Percentiles rank a stretch among this genome's conserved stretches.
phyloP scores from a whole-genome alignment of 257 asterid genomes.

The Ajuga chamaepitys region DNA sequence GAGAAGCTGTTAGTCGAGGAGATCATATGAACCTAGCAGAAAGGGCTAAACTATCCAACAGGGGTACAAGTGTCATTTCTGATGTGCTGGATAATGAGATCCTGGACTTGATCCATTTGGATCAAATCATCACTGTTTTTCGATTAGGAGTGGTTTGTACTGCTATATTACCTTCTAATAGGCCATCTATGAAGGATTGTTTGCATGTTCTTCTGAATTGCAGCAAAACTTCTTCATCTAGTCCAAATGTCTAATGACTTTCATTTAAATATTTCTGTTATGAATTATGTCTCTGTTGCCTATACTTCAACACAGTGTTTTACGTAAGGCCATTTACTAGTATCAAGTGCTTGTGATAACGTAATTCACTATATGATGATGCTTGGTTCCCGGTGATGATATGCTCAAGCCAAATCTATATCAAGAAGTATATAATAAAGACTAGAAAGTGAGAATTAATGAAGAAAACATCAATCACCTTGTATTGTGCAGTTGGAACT shows the following conservation, averaged over 20 bases:
- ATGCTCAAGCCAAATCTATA: not conserved
- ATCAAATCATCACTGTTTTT: conserved; percentile 22
- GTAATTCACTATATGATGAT: not conserved
- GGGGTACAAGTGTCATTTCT: conserved; percentile 3
- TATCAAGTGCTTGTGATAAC: too few relatives aligned
- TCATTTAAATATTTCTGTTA: not conserved
- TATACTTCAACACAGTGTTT: not conserved
- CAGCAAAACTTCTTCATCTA: not conserved
- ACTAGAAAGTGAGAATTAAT: too few relatives aligned
- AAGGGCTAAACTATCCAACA: conserved; percentile 14
- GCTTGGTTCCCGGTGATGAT: not conserved
- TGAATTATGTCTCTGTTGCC: not conserved
- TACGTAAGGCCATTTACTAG: not conserved
- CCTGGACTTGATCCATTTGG: conserved; percentile 13
- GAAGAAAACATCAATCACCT: too few relatives aligned
- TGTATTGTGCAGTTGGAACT: too few relatives aligned
- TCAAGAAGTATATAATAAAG: too few relatives aligned
- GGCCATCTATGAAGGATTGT: conserved; percentile 35
- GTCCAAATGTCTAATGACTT: not conserved
- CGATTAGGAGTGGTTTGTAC: conserved; percentile 29
- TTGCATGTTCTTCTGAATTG: conserved; percentile 28
- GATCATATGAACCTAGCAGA: conserved; percentile 31
- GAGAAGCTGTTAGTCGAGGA: conserved; percentile 22
- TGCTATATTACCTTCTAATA: conserved; percentile 16
- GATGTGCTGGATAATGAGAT: conserved; percentile 26